A percentile compares a stretch with the other conserved stretches of the same genome.
Evolutionary conservation across 257 asterid genomes (phyloP).

Genomic region (Nicotiana tabacum): DNA sequence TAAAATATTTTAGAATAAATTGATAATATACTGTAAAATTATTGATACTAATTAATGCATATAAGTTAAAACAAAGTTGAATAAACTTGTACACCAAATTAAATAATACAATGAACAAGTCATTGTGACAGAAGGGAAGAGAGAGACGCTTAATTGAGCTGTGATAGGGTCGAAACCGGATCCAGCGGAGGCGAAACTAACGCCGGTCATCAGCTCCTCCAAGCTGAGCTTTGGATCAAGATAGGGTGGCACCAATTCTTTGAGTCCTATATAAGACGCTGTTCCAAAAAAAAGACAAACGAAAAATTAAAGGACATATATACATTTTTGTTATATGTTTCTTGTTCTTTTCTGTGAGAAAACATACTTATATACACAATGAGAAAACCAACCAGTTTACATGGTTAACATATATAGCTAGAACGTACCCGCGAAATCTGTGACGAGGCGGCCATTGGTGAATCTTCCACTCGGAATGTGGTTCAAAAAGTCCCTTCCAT

Average conservation of each 20-base stretch:
- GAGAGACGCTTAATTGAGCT: constrained; percentile 28
- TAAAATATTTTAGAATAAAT: neutral
- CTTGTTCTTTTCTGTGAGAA: neutral
- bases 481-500: constrained; percentile 50
- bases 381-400: neutral
- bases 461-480: constrained; percentile 61
- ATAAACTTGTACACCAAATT: too few relatives aligned
- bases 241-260: constrained; percentile 73
- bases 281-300: neutral
- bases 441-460: constrained; percentile 56
- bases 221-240: constrained; percentile 49
- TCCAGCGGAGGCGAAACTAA: constrained; percentile 69
- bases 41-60: neutral
- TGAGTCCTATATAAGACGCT: constrained; percentile 52
- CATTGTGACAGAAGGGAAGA: neutral
- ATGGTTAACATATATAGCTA: neutral
- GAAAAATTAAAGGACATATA: too few relatives aligned
- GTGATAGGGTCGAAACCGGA: constrained; percentile 70
- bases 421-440: constrained; percentile 43
- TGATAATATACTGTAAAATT: neutral
- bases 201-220: constrained; percentile 71
- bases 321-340: too few relatives aligned
- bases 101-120: too few relatives aligned
- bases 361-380: neutral
- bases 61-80: neutral